phyloP scores from a whole-genome alignment of 305 asterid genomes.

The Fraxinus sp. region DNA sequence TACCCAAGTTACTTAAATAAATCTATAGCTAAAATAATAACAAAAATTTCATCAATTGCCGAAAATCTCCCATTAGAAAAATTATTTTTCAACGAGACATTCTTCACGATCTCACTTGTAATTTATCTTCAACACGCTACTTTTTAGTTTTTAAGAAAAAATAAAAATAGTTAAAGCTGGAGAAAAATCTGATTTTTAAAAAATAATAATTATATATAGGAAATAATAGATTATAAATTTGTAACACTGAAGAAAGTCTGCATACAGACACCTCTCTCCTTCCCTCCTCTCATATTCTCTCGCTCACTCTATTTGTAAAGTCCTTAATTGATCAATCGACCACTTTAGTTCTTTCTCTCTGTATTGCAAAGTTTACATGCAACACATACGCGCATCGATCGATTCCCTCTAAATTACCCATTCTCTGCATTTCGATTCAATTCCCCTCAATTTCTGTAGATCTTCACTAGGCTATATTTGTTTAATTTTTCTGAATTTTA shows the following conservation, averaged over 20 bases:
- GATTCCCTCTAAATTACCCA: slow-evolving; percentile 10
- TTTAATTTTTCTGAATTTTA: slow-evolving; percentile 2
- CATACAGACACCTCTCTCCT: neutral
- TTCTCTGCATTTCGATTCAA: slow-evolving; percentile 20
- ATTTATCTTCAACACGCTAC: no score
- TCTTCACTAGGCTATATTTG: slow-evolving; percentile 17
- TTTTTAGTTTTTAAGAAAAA: neutral
- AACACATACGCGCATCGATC: neutral
- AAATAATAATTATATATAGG: neutral
- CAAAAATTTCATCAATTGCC: no score
- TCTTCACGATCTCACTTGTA: no score
- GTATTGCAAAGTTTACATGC: neutral
- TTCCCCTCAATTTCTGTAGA: slow-evolving; percentile 3
- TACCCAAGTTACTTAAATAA: no score
- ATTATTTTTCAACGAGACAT: no score
- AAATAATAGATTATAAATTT: neutral
- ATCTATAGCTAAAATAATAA: no score
- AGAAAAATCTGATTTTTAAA: neutral
- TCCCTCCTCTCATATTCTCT: neutral
- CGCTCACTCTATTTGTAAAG: neutral
- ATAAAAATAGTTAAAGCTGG: neutral
- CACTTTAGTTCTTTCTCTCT: neutral
- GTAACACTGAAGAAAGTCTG: neutral
- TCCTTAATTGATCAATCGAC: neutral
- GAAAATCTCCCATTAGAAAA: no score